Conservation (phyloP, 2,329 filamentous ascomycete species). For the Fusarium devonianum region DNA sequence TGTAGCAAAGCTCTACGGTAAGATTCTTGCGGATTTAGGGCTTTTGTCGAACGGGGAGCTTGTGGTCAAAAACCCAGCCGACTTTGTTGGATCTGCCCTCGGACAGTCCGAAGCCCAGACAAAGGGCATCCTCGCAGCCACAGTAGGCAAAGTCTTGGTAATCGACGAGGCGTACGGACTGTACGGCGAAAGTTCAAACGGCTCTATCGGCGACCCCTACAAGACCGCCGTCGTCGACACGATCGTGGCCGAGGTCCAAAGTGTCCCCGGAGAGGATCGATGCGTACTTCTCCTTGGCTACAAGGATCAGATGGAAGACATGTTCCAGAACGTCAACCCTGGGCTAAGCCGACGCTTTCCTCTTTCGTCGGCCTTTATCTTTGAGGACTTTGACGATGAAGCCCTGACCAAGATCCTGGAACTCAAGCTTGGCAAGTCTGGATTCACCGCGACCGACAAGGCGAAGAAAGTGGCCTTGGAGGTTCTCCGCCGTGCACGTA, state of each 20-base stretch:
- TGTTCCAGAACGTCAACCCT: constrained; percentile 79
- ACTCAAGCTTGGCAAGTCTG: constrained; percentile 66
- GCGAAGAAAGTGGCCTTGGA: constrained; percentile 64
- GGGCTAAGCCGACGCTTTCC: constrained; percentile 73
- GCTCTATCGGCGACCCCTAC: constrained; percentile 49
- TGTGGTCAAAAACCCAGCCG: constrained; percentile 73
- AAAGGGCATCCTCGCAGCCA: constrained; percentile 72
- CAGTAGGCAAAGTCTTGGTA: constrained; percentile 76
- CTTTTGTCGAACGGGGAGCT: constrained; percentile 75
- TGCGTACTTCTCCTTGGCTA: constrained; percentile 78
- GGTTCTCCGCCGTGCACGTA: constrained; percentile 65
- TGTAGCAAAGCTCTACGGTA: constrained; percentile 75
- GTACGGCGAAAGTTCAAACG: constrained; percentile 51
- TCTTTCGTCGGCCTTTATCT: constrained; percentile 67
- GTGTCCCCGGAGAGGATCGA: constrained; percentile 72
- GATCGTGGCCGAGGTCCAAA: constrained; percentile 77
- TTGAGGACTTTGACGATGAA: constrained; percentile 70
- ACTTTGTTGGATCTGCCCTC: constrained; percentile 71
- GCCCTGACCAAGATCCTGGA: constrained; percentile 68
- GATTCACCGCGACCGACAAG: constrained; percentile 58
- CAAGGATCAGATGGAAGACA: constrained; percentile 70
- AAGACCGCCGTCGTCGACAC: constrained; percentile 75
- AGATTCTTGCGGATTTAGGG: constrained; percentile 72
- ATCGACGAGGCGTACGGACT: constrained; percentile 84
- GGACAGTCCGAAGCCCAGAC: constrained; percentile 76